A percentile compares a stretch with the other conserved stretches of the same genome.
These are phyloP conservation scores for Ceratocystis alfenasii DNA, from an alignment of 2,329 filamentous ascomycete species.

Conservation along the genomic window DNA sequence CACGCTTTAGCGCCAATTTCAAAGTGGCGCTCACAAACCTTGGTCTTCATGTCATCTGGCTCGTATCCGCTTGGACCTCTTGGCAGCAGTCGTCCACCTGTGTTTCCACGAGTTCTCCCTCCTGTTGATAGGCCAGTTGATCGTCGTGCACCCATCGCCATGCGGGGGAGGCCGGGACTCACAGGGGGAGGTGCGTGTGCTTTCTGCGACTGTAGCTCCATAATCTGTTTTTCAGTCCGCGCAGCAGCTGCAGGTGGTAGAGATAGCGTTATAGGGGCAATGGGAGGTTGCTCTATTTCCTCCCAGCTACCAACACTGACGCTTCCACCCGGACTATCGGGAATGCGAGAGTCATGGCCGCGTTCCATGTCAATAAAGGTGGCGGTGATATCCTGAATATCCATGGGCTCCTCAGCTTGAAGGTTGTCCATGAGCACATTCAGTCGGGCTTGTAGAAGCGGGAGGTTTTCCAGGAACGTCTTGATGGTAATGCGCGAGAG, in stretches of 20 bases:
- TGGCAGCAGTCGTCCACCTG: conserved; percentile 41
- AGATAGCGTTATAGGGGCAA: conserved; percentile 45
- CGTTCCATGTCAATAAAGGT: conserved; percentile 64
- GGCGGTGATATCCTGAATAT: conserved; percentile 57
- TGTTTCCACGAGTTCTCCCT: conserved; percentile 31
- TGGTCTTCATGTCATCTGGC: conserved; percentile 65
- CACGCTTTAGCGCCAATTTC: conserved; percentile 87
- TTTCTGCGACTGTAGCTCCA: conserved; percentile 22
- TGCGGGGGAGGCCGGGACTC: conserved; percentile 23
- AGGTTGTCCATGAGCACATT: conserved; percentile 77
- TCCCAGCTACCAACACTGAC: conserved; percentile 45
- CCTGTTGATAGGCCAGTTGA: conserved; percentile 26
- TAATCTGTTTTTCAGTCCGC: conserved; percentile 23
- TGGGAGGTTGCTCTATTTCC: conserved; percentile 33
- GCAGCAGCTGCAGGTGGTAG: conserved; percentile 35
- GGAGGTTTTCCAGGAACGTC: conserved; percentile 79
- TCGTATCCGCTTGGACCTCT: conserved; percentile 70
- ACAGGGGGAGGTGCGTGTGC: conserved; percentile 19
- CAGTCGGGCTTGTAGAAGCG: conserved; percentile 67
- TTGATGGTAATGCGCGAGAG: conserved; percentile 75
- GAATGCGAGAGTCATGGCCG: conserved; percentile 38
- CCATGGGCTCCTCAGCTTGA: conserved; percentile 56
- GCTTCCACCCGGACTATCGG: conserved; percentile 38
- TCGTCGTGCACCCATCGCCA: background rate
- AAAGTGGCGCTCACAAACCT: conserved; percentile 69